Evolutionary conservation across 2,329 filamentous ascomycete genomes (phyloP).

Genomic region (Claviceps humidiphila): DNA sequence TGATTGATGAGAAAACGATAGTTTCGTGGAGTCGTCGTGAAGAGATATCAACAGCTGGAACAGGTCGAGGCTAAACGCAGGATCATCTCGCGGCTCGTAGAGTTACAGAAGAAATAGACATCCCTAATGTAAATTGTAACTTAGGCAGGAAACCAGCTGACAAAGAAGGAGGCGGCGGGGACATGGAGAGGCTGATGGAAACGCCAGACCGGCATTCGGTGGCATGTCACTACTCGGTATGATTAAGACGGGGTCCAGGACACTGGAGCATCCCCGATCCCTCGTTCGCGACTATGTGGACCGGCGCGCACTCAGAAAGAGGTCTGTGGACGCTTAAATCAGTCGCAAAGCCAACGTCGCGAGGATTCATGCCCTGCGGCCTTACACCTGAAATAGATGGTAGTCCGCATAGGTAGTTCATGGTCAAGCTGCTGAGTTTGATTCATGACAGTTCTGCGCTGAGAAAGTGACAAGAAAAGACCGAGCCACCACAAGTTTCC

Average conservation of each 20-base stretch:
- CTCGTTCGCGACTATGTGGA: slow-evolving; percentile 2
- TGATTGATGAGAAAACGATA: neutral
- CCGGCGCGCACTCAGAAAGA: neutral
- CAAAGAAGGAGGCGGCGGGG: neutral
- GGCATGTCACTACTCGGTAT: neutral
- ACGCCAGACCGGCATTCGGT: neutral
- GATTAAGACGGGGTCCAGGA: neutral
- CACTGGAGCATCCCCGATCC: neutral
- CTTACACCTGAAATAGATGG: neutral
- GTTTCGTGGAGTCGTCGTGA: neutral
- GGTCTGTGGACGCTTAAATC: slow-evolving; percentile 2
- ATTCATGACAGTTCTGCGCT: neutral
- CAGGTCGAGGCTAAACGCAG: neutral
- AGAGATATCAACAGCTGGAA: neutral
- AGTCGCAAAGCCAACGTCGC: neutral
- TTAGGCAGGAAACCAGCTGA: neutral
- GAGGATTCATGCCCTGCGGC: neutral
- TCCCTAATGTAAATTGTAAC: neutral
- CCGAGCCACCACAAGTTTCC: neutral
- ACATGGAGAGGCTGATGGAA: neutral
- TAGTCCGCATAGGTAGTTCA: neutral
- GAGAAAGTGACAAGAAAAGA: neutral
- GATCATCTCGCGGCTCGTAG: neutral
- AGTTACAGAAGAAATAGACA: neutral
- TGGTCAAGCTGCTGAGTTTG: neutral